Evolutionary conservation across 148 eudicot species (phyloP).

Genomic region (Rhododendron henanense): DNA sequence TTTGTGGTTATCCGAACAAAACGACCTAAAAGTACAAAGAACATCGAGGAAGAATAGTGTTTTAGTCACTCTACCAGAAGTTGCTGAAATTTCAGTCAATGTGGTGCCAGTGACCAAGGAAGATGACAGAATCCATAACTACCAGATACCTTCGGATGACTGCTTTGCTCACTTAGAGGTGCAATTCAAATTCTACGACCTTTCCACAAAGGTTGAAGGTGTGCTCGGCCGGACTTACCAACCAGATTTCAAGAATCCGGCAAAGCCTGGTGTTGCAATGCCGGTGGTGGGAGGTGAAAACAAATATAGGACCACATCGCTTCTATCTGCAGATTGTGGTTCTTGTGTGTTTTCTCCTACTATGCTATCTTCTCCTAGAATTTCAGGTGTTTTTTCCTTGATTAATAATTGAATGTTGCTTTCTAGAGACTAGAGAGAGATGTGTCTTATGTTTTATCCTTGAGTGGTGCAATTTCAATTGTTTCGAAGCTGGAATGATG

Average conservation of each 20-base stretch:
- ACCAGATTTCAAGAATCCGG: conserved; percentile 60
- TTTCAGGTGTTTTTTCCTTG: background rate
- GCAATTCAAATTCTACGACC: conserved; percentile 44
- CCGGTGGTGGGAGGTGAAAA: conserved; percentile 73
- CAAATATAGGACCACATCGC: conserved; percentile 44
- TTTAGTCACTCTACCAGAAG: conserved; percentile 8
- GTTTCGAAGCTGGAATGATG: background rate
- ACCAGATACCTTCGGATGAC: conserved; percentile 48
- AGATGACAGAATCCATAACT: conserved; percentile 25
- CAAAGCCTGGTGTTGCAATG: conserved; percentile 66
- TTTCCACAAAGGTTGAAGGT: conserved; percentile 47
- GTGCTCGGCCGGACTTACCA: conserved; percentile 66
- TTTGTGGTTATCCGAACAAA: conserved; percentile 20
- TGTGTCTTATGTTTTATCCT: background rate
- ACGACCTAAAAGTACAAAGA: conserved; percentile 20
- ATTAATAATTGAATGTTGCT: conserved; percentile 1
- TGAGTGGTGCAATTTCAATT: background rate
- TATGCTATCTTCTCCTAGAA: background rate
- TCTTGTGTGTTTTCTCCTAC: conserved; percentile 36
- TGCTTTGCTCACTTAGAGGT: conserved; percentile 70
- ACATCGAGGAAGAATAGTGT: conserved; percentile 26
- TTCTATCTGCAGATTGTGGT: conserved; percentile 46
- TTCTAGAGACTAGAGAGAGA: background rate
- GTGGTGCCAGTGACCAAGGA: conserved; percentile 29
- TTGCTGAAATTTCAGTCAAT: conserved; percentile 20